These are phyloP conservation scores for Rhodotorula kratochvilovae DNA, from an alignment of 768 basidiomycete genomes.

Conservation along the genomic window DNA sequence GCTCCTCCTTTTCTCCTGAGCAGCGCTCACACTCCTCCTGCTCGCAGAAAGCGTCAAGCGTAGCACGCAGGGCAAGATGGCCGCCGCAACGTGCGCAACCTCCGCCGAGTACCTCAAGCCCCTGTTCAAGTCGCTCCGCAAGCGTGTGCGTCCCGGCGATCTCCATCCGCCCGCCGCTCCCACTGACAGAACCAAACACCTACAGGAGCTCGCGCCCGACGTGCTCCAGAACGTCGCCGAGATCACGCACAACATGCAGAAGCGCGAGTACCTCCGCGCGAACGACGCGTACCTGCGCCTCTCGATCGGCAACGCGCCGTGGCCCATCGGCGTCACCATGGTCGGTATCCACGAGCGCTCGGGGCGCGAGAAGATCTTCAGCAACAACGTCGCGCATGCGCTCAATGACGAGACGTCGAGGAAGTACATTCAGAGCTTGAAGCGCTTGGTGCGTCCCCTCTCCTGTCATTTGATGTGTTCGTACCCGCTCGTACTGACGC, in stretches of 20 bases:
- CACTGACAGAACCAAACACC: too few relatives aligned
- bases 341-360: constrained; percentile 98
- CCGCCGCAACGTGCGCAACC: constrained; percentile 90
- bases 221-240: constrained; percentile 77
- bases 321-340: constrained; percentile 99
- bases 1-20: constrained; percentile 4
- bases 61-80: constrained; percentile 84
- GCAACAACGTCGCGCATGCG: constrained; percentile 95
- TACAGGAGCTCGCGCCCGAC: constrained; percentile 68
- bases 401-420: constrained; percentile 97
- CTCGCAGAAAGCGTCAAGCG: constrained; percentile 64
- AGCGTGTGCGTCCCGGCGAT: constrained; percentile 61
- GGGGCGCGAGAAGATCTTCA: constrained; percentile 94
- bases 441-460: constrained; percentile 75
- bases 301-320: constrained; percentile 96
- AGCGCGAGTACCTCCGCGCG: constrained; percentile 85
- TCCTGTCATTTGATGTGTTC: not conserved
- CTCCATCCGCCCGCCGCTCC: not conserved
- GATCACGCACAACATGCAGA: constrained; percentile 95
- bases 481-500: not conserved
- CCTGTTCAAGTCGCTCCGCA: constrained; percentile 81
- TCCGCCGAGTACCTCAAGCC: constrained; percentile 96
- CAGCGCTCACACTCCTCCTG: constrained; percentile 49
- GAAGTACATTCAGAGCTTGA: constrained; percentile 97
- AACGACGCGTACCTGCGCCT: constrained; percentile 96